Percentiles rank a stretch among this genome's conserved stretches.
These are phyloP conservation scores for Cryptosporidium meleagridis DNA, from an alignment of 169 alveolate genomes.

Conservation along the genomic window DNA sequence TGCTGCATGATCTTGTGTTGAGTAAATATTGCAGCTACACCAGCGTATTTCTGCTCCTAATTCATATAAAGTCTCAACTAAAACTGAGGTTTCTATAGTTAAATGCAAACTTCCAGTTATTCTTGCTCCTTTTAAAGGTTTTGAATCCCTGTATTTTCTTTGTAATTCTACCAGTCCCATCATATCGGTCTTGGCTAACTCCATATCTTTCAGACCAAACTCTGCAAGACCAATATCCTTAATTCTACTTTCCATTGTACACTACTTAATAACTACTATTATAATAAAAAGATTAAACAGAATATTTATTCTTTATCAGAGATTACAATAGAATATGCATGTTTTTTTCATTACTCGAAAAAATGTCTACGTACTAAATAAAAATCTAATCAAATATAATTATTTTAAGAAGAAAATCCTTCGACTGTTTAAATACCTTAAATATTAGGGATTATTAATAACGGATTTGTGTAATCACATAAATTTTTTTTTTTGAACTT, in stretches of 20 bases:
- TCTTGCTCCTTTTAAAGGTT: constrained; percentile 94
- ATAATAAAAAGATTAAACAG: neutral
- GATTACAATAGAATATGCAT: neutral
- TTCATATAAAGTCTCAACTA: constrained; percentile 90
- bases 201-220: constrained; percentile 94
- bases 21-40: constrained; percentile 97
- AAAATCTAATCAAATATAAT: no score
- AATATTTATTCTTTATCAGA: neutral
- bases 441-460: no score
- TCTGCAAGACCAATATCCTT: constrained; percentile 91
- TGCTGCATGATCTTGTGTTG: constrained; percentile 98
- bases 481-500: no score
- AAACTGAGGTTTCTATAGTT: constrained; percentile 94
- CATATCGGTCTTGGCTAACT: constrained; percentile 95
- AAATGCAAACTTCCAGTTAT: constrained; percentile 97
- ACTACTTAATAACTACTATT: neutral
- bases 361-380: neutral
- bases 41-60: constrained; percentile 97
- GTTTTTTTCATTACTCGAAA: neutral
- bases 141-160: constrained; percentile 87
- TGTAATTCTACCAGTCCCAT: constrained; percentile 95
- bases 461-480: no score
- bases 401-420: neutral
- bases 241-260: constrained; percentile 79
- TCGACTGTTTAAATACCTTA: neutral